These are phyloP conservation scores for Candida multigemmis DNA, from an alignment of 805 yeast genomes.

Conservation along the genomic window DNA sequence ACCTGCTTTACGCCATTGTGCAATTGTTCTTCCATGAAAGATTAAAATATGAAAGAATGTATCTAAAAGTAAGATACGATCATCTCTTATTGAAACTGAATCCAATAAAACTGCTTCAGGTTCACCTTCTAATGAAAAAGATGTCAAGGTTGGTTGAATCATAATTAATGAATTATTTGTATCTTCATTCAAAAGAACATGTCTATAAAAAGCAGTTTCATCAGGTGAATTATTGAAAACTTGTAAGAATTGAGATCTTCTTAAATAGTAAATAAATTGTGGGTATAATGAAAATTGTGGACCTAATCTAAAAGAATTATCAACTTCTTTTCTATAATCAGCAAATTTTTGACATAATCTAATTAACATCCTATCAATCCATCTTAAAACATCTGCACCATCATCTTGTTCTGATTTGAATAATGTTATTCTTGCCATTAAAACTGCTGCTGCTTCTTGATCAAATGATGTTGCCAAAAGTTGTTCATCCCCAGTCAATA, in stretches of 20 bases:
- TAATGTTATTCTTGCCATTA: conserved; percentile 67
- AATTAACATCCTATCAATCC: conserved; percentile 68
- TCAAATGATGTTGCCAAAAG: conserved; percentile 45
- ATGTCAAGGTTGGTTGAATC: conserved; percentile 56
- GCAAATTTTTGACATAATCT: conserved; percentile 27
- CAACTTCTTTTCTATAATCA: conserved; percentile 36
- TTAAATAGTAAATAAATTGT: conserved; percentile 57
- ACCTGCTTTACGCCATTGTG: conserved; percentile 57
- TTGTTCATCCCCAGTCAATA: conserved; percentile 29
- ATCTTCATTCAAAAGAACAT: conserved; percentile 54
- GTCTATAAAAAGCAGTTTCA: conserved; percentile 59
- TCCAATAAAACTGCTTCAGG: conserved; percentile 60
- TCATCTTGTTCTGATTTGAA: conserved; percentile 73
- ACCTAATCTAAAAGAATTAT: conserved; percentile 42
- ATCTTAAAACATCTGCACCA: conserved; percentile 85
- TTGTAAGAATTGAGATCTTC: conserved; percentile 58
- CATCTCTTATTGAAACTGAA: conserved; percentile 51
- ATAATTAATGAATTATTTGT: conserved; percentile 50
- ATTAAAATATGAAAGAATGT: conserved; percentile 64
- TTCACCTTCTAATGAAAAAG: conserved; percentile 21
- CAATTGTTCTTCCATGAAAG: conserved; percentile 57
- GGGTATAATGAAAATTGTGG: conserved; percentile 47
- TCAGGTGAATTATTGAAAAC: conserved; percentile 67
- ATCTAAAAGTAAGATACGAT: conserved; percentile 49
- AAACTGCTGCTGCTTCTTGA: conserved; percentile 61